These are phyloP conservation scores for Pyricularia grisea DNA, from an alignment of 2,329 filamentous ascomycete genomes.

Conservation along the genomic window DNA sequence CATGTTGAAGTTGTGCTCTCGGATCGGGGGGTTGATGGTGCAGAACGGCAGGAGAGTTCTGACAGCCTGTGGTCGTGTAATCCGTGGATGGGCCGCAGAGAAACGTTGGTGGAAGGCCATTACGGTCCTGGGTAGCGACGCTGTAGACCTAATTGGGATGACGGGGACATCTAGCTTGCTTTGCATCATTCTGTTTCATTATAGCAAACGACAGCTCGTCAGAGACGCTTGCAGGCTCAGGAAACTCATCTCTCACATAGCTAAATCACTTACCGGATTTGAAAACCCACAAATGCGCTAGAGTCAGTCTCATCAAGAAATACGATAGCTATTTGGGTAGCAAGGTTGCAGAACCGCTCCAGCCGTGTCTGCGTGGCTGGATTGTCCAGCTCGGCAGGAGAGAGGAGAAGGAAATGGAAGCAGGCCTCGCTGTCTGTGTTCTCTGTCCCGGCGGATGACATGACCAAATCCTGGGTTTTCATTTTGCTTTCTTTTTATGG, in stretches of 20 bases:
- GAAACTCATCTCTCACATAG: no score
- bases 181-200: neutral
- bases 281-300: conserved; percentile 27
- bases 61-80: neutral
- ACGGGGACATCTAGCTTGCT: conserved; percentile 22
- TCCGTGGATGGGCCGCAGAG: neutral
- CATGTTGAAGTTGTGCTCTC: neutral
- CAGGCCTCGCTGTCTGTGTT: conserved; percentile 9
- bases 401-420: conserved; percentile 31
- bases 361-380: conserved; percentile 21
- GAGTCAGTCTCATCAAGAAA: conserved; percentile 25
- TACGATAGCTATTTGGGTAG: conserved; percentile 29
- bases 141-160: conserved; percentile 28
- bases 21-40: conserved; percentile 1
- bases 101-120: conserved; percentile 20
- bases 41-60: conserved; percentile 1
- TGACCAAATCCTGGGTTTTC: conserved; percentile 33
- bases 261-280: conserved; percentile 26
- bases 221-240: neutral
- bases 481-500: conserved; percentile 27
- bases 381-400: conserved; percentile 24
- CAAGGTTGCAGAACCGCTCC: conserved; percentile 28
- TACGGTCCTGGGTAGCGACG: conserved; percentile 26
- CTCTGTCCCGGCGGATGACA: conserved; percentile 19
- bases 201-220: neutral